Base-by-base conservation (phyloP, 192 early-diverging fungal species). In the Geranomyces michiganensis region DNA sequence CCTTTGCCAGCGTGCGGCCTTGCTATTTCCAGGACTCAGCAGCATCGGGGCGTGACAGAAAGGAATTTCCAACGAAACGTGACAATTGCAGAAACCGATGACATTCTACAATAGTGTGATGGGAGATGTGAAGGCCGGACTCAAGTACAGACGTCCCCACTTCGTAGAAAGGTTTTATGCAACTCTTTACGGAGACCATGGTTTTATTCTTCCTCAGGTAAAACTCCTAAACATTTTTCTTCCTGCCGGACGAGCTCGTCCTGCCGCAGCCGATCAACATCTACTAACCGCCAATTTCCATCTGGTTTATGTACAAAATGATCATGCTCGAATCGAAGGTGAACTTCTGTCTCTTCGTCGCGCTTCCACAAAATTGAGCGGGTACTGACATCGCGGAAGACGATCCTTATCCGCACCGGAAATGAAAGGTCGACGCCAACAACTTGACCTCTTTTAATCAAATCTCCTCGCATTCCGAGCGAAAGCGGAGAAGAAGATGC, bases 281-380 rank as follows among this genome's bases (percentile, higher is more conserved):
- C 68, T 6, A 36, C 68, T 9, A 70, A 15, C 9, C 9, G 6
- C 68, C 68, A 70, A 10, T 44, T 26, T 19, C 68, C 68, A 2
- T 70, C 68, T 26, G 51, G 51, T 32, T 32, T 68, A 17, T 58
- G 22, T 26, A 33, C 26, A 27, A 70, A 70, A 62, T 70, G 68
- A 17, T 27, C 21, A n/a, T 19, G 44, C 17, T 70, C 68, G 24
- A 70, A 70, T 29, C 68, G 19, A 9, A 70, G 21, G 21, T 12
- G 9, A 15, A 70, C 56, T 24, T 55, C 12, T 1, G n/a, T 43
- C 1, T 24, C 22, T 19, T 62, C 67, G 13, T 30, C 30, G 8
- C 62, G 21, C 32, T 62, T 27, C 36, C 19, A 32, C 15, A 62
- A 19, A 12, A 70, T 41, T 13, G 30, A 12, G 19, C 51, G 13